A percentile compares a stretch with the other conserved stretches of the same genome.
These are phyloP conservation scores for Trametes maxima DNA, from an alignment of 768 basidiomycete species.

Conservation along the genomic window DNA sequence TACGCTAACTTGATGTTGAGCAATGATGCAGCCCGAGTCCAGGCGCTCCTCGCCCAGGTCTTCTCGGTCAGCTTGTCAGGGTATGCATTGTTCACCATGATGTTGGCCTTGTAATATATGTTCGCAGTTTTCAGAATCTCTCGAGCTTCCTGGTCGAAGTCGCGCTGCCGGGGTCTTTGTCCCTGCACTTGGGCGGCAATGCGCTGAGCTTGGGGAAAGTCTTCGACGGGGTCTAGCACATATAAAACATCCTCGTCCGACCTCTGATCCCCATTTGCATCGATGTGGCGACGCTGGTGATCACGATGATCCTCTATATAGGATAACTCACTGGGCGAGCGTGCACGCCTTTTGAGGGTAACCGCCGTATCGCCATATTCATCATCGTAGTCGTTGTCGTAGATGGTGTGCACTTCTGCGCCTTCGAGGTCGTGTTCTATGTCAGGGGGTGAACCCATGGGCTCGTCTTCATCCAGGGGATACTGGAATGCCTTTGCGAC, in stretches of 20 bases:
- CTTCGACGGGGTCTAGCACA: not conserved
- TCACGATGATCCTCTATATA: too few relatives aligned
- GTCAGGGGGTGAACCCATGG: too few relatives aligned
- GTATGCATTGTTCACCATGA: not conserved
- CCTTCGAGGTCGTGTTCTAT: too few relatives aligned
- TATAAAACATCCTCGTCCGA: too few relatives aligned
- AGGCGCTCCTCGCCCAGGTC: not conserved
- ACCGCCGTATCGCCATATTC: too few relatives aligned
- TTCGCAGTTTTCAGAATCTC: not conserved
- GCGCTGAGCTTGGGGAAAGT: not conserved
- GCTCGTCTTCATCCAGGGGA: not conserved
- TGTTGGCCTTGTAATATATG: not conserved
- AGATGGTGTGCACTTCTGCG: too few relatives aligned
- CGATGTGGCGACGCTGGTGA: too few relatives aligned
- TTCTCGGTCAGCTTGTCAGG: conserved; percentile 5
- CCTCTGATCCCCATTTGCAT: too few relatives aligned
- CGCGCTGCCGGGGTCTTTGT: not conserved
- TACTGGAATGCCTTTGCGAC: not conserved
- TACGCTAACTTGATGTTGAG: not conserved
- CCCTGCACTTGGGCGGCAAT: not conserved
- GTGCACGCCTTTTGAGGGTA: too few relatives aligned
- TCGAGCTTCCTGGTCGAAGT: not conserved
- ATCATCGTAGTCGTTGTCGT: too few relatives aligned
- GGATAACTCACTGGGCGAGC: too few relatives aligned
- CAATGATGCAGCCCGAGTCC: not conserved